These are phyloP conservation scores for Phanerochaete carnosa DNA, from an alignment of 768 basidiomycete genomes.

Conservation along the genomic window DNA sequence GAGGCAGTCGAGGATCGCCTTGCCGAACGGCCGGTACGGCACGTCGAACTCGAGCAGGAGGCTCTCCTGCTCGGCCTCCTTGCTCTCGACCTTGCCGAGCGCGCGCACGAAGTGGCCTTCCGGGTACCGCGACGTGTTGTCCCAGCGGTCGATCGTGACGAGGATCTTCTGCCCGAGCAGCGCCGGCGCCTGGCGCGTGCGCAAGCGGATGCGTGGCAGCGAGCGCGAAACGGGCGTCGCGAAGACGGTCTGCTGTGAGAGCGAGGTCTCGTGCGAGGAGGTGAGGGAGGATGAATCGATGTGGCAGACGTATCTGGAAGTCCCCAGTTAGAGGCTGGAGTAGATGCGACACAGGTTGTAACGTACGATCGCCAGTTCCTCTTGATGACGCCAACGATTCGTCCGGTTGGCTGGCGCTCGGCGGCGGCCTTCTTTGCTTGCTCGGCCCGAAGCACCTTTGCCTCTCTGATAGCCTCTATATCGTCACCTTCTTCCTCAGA, in stretches of 20 bases:
- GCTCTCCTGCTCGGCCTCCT: slow-evolving; percentile 95
- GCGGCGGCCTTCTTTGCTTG: slow-evolving; percentile 27
- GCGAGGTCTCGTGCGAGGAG: slow-evolving; percentile 71
- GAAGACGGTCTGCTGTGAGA: slow-evolving; percentile 87
- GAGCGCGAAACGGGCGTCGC: slow-evolving; percentile 90
- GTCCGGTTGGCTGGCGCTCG: slow-evolving; percentile 88
- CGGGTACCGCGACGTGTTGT: slow-evolving; percentile 81
- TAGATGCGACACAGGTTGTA: background rate
- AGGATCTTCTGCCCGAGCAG: slow-evolving; percentile 93
- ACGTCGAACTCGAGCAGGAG: slow-evolving; percentile 92
- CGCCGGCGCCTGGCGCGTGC: slow-evolving; percentile 89
- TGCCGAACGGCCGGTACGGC: slow-evolving; percentile 95
- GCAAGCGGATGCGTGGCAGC: slow-evolving; percentile 89
- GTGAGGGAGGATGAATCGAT: slow-evolving; percentile 88
- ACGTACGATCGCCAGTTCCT: slow-evolving; percentile 93
- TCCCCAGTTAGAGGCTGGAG: slow-evolving; percentile 1
- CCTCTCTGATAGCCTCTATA: slow-evolving; percentile 26
- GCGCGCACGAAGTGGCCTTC: slow-evolving; percentile 97
- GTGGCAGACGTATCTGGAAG: slow-evolving; percentile 79
- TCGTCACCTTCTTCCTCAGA: slow-evolving; percentile 58
- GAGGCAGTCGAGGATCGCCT: slow-evolving; percentile 87
- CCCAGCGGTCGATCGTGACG: slow-evolving; percentile 94
- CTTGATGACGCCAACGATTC: slow-evolving; percentile 88
- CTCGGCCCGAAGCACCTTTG: slow-evolving; percentile 26
- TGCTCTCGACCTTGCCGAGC: slow-evolving; percentile 86